phyloP scores from a whole-genome alignment of 73 alveolate genomes.

The Paramecium primaurelia region DNA sequence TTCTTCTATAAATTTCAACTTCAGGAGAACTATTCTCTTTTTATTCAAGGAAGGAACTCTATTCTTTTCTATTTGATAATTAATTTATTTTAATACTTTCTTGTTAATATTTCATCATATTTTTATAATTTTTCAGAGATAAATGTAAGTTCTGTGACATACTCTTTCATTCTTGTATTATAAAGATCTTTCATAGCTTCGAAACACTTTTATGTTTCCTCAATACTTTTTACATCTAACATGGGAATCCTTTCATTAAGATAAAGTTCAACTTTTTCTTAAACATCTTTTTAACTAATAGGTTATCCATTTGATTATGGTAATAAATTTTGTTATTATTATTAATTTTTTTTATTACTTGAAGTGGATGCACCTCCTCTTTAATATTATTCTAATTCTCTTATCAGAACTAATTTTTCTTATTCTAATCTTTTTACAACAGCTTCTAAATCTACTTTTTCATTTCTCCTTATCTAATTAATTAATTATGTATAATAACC shows the following conservation, averaged over 20 bases:
- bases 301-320: background rate
- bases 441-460: conserved; percentile 69
- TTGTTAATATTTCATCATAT: conserved; percentile 49
- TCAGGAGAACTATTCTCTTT: conserved; percentile 24
- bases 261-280: conserved; percentile 46
- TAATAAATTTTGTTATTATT: background rate
- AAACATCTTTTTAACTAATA: background rate
- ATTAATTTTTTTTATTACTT: background rate
- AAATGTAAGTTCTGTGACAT: conserved; percentile 53
- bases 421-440: conserved; percentile 69
- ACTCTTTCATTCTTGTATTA: conserved; percentile 59
- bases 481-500: conserved; percentile 53
- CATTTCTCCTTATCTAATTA: conserved; percentile 56
- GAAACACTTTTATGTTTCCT: conserved; percentile 49
- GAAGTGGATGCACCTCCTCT: background rate
- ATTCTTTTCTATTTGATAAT: background rate
- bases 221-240: conserved; percentile 38
- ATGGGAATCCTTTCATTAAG: conserved; percentile 25
- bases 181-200: conserved; percentile 61
- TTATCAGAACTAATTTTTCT: conserved; percentile 58
- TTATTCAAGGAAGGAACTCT: conserved; percentile 32
- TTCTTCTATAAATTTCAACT: background rate
- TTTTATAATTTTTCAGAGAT: conserved; percentile 53
- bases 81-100: background rate
- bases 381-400: conserved; percentile 55